phyloP scores from a whole-genome alignment of 495 filamentous ascomycete genomes.

The Mytilinidion resinicola region DNA sequence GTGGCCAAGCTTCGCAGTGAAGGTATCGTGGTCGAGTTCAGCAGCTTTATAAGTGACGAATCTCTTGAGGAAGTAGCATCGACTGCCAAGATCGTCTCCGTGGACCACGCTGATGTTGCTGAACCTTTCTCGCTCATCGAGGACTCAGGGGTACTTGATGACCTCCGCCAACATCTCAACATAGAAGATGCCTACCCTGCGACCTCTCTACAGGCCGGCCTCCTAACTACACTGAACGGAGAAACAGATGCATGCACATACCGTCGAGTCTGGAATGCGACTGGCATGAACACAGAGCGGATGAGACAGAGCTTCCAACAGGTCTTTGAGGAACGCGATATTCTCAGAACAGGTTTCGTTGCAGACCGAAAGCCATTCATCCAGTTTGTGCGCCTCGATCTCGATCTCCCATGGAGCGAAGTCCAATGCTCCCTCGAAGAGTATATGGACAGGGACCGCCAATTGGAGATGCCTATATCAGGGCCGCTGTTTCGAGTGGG shows the following conservation, averaged over 20 bases:
- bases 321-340: background rate
- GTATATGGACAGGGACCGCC: background rate
- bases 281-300: background rate
- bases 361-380: background rate
- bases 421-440: background rate
- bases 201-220: background rate
- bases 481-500: background rate
- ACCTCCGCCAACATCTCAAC: background rate
- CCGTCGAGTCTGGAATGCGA: background rate
- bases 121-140: conserved; percentile 1
- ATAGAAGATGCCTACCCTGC: conserved; percentile 6
- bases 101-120: background rate
- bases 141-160: background rate
- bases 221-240: background rate
- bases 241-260: background rate
- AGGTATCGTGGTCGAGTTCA: conserved; percentile 11
- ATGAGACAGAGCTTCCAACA: background rate
- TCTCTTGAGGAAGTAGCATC: conserved; percentile 3
- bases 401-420: background rate
- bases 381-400: background rate
- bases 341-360: background rate
- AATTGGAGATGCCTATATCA: background rate
- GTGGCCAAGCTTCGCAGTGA: conserved; percentile 1
- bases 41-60: conserved; percentile 3
- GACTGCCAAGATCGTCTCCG: background rate